phyloP scores from a whole-genome alignment of 176 grass and related monocot genomes.

The Elaeis guineensis region DNA sequence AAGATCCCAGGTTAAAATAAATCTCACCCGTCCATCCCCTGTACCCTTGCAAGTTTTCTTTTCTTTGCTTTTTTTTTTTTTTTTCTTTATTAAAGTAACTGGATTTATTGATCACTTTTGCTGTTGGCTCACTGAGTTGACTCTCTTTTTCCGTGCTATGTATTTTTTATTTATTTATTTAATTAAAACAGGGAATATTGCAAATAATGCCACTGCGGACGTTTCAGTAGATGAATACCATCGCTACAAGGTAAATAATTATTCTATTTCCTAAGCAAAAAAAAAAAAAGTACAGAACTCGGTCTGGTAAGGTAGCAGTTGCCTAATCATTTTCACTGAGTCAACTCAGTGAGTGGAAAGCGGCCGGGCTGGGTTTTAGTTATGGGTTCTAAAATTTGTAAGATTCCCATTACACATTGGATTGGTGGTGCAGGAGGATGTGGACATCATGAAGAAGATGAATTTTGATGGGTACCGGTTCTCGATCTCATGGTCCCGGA shows the following conservation, averaged over 20 bases:
- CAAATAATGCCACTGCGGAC: constrained; percentile 64
- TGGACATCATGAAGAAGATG: constrained; percentile 82
- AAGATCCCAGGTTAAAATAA: constrained; percentile 2
- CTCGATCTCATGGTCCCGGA: constrained; percentile 76
- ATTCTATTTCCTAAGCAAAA: not conserved
- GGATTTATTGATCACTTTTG: not conserved
- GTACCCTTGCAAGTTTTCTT: not conserved
- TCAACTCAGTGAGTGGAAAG: too few relatives aligned
- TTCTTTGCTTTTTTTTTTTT: not conserved
- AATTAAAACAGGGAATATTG: constrained; percentile 34
- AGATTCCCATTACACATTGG: too few relatives aligned
- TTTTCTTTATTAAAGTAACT: not conserved
- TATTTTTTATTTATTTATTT: not conserved
- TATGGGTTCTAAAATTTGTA: too few relatives aligned
- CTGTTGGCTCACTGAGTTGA: not conserved
- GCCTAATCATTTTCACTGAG: too few relatives aligned
- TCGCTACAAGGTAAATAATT: constrained; percentile 45
- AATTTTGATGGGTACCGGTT: constrained; percentile 61
- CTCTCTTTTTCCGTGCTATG: not conserved
- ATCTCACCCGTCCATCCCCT: not conserved
- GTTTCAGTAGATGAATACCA: constrained; percentile 74
- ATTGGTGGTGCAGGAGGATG: constrained; percentile 43
- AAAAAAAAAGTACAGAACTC: not conserved
- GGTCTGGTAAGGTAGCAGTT: too few relatives aligned
- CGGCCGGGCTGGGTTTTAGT: too few relatives aligned